Evolutionary conservation across 2,329 filamentous ascomycete genomes (phyloP), one percentile per base, ranked within the genome.

Genomic region (Cladophialophora bantiana): DNA sequence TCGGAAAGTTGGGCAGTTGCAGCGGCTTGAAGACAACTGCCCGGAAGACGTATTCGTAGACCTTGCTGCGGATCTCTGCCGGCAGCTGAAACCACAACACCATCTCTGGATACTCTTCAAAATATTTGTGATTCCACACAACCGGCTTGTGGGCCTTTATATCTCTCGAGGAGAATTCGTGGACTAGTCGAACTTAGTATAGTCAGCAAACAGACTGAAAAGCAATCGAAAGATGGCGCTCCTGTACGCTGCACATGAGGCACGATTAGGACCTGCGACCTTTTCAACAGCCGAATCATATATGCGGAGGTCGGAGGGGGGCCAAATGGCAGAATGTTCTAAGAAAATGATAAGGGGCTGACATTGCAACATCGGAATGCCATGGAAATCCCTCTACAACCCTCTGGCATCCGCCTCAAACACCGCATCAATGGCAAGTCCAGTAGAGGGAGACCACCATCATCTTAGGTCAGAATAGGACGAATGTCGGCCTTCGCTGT

Each of bases 31-130:
- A 40, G n/a, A 58, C 62, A 7, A 64, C 40, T 10, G 53, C 18
- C 5, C 18, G 18, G 20, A 59, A 64, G n/a, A 54, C 55, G 32
- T 59, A 59, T 40, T 59, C 45, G 62, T 64, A 64, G 12, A 59
- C 38, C 45, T 34, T 58, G 40, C 18, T 48, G 7, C 62, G 62
- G 53, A 64, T 58, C 34, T 64, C 62, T 10, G 53, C n/a, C 1
- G 62, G 62, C 10, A 59, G 53, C 20, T 64, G 48, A 32, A 64
- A 64, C 54, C 53, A 64, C n/a, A 54, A 18, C 26, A 18, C 20
- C 62, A 64, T 64, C 18, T 35, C 12, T 34, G 13, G 32, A 55
- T 34, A 36, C 40, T 52, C 42, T 61, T 34, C 15, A 18, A n/a
- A n/a, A n/a, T 42, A n/a, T n/a, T n/a, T 42, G 3, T n/a, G 15